Percentiles rank a stretch among this genome's conserved stretches.
phyloP scores from a whole-genome alignment of 139 green algal genomes.

The Tetradesmus lagerheimii region DNA sequence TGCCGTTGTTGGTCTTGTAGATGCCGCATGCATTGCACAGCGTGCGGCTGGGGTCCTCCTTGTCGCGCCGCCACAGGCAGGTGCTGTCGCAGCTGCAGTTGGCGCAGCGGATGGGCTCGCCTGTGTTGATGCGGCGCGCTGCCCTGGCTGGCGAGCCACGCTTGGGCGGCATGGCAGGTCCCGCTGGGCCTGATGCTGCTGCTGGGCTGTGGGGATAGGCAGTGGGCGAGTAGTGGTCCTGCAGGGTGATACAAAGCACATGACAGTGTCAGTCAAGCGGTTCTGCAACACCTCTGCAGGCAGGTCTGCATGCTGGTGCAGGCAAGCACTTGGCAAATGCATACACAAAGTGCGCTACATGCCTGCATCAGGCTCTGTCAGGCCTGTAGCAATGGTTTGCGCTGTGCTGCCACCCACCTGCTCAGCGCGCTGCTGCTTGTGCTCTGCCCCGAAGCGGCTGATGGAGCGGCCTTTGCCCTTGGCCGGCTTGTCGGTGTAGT shows the following conservation, averaged over 20 bases:
- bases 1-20: conserved; percentile 39
- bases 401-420: neutral
- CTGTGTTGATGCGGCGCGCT: neutral
- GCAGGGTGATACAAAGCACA: neutral
- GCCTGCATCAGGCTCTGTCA: no score
- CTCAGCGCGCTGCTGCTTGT: conserved; percentile 25
- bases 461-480: neutral
- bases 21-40: conserved; percentile 42
- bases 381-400: neutral
- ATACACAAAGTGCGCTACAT: no score
- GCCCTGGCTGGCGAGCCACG: neutral
- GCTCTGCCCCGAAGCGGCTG: conserved; percentile 35
- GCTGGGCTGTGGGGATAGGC: neutral
- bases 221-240: conserved; percentile 8
- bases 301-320: neutral
- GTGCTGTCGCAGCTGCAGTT: conserved; percentile 14
- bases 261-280: neutral
- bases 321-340: no score
- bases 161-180: neutral
- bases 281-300: neutral
- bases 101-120: conserved; percentile 12
- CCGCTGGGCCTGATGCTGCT: neutral
- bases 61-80: conserved; percentile 28
- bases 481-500: conserved; percentile 12
- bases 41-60: conserved; percentile 27